Evolutionary conservation across 306 rosid species (phyloP), one percentile per base, ranked within the genome.

Genomic region (Glycine soja): DNA sequence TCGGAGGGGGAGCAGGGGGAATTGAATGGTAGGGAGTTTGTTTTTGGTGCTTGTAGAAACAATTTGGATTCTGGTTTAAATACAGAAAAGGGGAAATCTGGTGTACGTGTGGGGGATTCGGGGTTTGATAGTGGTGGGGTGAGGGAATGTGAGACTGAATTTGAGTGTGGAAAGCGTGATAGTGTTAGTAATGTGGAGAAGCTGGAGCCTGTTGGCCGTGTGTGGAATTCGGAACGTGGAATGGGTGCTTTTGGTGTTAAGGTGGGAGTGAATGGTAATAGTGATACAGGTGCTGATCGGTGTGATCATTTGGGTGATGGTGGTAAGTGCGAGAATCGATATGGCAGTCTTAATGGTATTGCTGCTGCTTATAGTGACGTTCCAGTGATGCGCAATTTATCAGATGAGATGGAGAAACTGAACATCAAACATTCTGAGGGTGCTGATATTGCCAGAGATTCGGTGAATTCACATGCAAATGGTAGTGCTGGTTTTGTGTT

Each of bases 341-440:
- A 30, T 73, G 88, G 54, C 51, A 80, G 74, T 82, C 11, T 71
- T 66, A 54, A 75, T 77, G 70, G 74, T 64, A 7, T 58, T 57
- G 52, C 80, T 76, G 56, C 70, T 75, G 45, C 61, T 79, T 71
- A 12, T 64, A 48, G 74, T 64, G 45, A 81, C 11, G 47, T 80
- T 73, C 78, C 89, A 63, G 76, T 19, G 30, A 24, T 24, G n/a
- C 12, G 19, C 85, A 77, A 67, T 57, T 88, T 93, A 51, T 74
- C 86, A 12, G 91, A 90, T 82, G 92, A 91, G 87, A 87, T 89
- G 82, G 65, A 83, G 69, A 91, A 90, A 72, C 85, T 93, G 80
- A 89, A 89, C 77, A 89, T 93, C 46, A 78, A 86, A 80, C 80
- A 78, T 81, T 84, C 86, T 8, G 88, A 82, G 75, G 80, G 70